Percentiles rank a stretch among this genome's conserved stretches.
phyloP scores from a whole-genome alignment of 768 basidiomycete species.

The Chalciporus sphaerocephalus region DNA sequence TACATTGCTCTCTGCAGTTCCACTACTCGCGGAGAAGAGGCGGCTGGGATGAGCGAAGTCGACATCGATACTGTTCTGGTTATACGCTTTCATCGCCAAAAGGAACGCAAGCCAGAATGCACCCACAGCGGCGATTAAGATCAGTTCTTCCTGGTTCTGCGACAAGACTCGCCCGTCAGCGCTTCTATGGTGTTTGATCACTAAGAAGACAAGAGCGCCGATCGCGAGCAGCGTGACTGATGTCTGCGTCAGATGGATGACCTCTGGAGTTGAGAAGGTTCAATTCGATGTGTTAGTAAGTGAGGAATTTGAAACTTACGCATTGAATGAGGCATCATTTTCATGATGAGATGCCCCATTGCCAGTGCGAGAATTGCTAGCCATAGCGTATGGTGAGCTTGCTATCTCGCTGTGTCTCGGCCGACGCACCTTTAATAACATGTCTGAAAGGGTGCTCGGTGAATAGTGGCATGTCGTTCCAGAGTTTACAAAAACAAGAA shows the following conservation, averaged over 20 bases:
- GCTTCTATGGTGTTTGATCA: constrained; percentile 62
- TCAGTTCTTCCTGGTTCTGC: constrained; percentile 68
- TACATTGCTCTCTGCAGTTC: constrained; percentile 32
- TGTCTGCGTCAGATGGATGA: constrained; percentile 67
- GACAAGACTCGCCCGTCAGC: constrained; percentile 56
- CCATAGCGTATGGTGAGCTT: constrained; percentile 11
- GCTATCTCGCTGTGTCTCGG: neutral
- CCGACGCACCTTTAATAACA: constrained; percentile 28
- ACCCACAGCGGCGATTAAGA: constrained; percentile 67
- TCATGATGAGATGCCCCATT: constrained; percentile 50
- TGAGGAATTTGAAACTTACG: constrained; percentile 24
- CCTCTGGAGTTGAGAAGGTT: constrained; percentile 39
- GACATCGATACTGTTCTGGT: constrained; percentile 28
- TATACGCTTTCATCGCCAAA: constrained; percentile 39
- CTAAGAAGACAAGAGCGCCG: constrained; percentile 56
- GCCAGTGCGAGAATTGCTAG: constrained; percentile 47
- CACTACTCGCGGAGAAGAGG: constrained; percentile 33
- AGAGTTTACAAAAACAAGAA: constrained; percentile 13
- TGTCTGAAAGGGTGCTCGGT: constrained; percentile 32
- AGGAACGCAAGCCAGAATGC: constrained; percentile 65
- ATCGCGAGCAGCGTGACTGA: constrained; percentile 67
- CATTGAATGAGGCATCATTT: constrained; percentile 37
- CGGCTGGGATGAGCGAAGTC: constrained; percentile 29
- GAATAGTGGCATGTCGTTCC: constrained; percentile 29
- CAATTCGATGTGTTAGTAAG: constrained; percentile 4